Evolutionary conservation across 257 asterid species (phyloP), one percentile per base, ranked within the genome.

Genomic region (Gentiana dahurica): DNA sequence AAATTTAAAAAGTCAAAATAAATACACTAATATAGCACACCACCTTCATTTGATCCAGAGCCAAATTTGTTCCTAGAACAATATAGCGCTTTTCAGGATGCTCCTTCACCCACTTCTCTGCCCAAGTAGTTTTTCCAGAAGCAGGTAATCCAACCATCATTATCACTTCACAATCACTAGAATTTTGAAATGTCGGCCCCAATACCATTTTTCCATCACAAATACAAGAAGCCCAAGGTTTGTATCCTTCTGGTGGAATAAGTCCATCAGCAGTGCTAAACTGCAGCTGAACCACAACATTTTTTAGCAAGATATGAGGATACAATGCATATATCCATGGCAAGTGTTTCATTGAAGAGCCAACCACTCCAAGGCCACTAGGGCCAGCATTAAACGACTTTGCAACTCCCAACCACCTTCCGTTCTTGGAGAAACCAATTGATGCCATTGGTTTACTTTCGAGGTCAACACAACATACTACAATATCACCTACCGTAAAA

Each of bases 81-180:
- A 77, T 52, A 54, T 83, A 80, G 51, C 85, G 78, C 74, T 77
- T 83, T 68, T 75, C 92, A 6, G 83, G 83, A 69, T 73, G 78
- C 62, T 62, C 75, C 49, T 43, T 71, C 57, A 61, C 73, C 79
- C 69, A 77, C 45, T 73, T 79, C 66, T 83, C 79, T 3, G 92
- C 92, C 92, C 87, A 83, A 2, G 92, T 77, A 68, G 76, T 75
- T 65, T 83, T 83, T 8, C 92, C 92, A n/a, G 80, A 71, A 56
- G 81, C 81, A 24, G 85, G 92, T 54, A 83, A 73, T 33, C 92
- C 92, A 33, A 80, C 85, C 85, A 83, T 68, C 87, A 80, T 77
- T 60, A 75, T 67, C 61, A 64, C 71, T 56, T 80, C 87, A 68
- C 92, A 75, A 53, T 75, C 85, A 33, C 53, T 35, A 34, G 37